A percentile compares a stretch with the other conserved stretches of the same genome.
These are phyloP conservation scores for Aspergillus novofumigatus DNA, from an alignment of 2,329 filamentous ascomycete species.

Conservation along the genomic window DNA sequence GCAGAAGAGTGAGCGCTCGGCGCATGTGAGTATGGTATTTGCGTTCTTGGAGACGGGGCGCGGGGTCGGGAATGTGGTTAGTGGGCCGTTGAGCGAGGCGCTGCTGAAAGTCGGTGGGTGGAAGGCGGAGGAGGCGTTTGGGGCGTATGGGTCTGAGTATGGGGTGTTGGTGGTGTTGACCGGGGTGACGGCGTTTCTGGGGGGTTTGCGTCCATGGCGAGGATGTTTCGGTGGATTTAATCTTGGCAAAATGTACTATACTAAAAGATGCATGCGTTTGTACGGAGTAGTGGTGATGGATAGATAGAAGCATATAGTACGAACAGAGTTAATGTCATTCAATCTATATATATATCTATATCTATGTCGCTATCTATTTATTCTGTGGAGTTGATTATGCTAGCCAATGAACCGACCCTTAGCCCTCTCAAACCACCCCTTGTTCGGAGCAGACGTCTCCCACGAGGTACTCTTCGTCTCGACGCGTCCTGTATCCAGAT, in stretches of 20 bases:
- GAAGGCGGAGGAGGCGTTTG: conserved; percentile 38
- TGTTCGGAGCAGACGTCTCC: conserved; percentile 25
- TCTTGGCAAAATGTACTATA: neutral
- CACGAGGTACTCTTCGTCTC: conserved; percentile 26
- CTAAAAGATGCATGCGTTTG: too few species aligned
- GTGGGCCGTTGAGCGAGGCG: conserved; percentile 53
- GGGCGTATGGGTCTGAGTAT: conserved; percentile 49
- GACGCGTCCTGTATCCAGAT: conserved; percentile 38
- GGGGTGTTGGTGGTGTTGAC: conserved; percentile 56
- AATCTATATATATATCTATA: neutral
- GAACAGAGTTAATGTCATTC: neutral
- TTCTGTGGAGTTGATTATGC: neutral
- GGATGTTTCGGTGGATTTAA: neutral
- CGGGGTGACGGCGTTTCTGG: conserved; percentile 49
- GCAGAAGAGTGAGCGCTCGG: conserved; percentile 22
- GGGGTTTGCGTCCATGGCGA: conserved; percentile 27
- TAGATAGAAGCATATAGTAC: neutral
- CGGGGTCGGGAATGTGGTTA: conserved; percentile 32
- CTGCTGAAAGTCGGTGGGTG: conserved; percentile 41
- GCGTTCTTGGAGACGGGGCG: conserved; percentile 31
- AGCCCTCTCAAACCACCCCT: conserved; percentile 19
- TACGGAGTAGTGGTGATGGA: neutral
- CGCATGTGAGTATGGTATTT: conserved; percentile 32
- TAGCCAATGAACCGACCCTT: conserved; percentile 8
- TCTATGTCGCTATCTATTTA: neutral